These are phyloP conservation scores for Suhomyces taliae DNA, from an alignment of 1,139 yeast species.

Conservation along the genomic window DNA sequence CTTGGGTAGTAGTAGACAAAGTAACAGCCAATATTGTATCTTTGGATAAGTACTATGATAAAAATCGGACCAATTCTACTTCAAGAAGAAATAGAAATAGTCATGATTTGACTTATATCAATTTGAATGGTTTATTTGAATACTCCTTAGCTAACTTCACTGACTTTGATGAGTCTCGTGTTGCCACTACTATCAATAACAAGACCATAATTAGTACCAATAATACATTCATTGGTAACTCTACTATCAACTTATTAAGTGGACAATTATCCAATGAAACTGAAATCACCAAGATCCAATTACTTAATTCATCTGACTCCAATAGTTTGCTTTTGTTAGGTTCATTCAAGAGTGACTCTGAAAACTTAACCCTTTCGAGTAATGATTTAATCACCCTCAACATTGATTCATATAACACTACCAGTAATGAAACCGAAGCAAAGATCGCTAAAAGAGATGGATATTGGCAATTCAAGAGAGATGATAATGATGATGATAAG, in stretches of 20 bases:
- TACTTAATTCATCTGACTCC: slow-evolving; percentile 26
- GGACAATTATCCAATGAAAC: slow-evolving; percentile 45
- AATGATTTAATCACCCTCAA: slow-evolving; percentile 29
- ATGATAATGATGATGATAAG: slow-evolving; percentile 20
- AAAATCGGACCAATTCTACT: slow-evolving; percentile 34
- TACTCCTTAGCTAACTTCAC: slow-evolving; percentile 74
- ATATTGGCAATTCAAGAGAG: slow-evolving; percentile 1
- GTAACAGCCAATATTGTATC: slow-evolving; percentile 56
- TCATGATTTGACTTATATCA: slow-evolving; percentile 28
- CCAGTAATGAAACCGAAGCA: slow-evolving; percentile 31
- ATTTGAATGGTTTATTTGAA: slow-evolving; percentile 77
- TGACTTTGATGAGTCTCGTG: slow-evolving; percentile 33
- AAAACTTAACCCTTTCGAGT: slow-evolving; percentile 30
- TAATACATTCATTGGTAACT: slow-evolving; percentile 58
- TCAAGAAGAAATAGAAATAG: slow-evolving; percentile 10
- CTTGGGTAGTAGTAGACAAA: slow-evolving; percentile 72
- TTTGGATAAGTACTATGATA: slow-evolving; percentile 43
- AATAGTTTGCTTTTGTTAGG: slow-evolving; percentile 46
- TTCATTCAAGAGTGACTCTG: slow-evolving; percentile 41
- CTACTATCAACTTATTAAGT: slow-evolving; percentile 68
- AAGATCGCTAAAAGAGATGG: background rate
- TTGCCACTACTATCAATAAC: slow-evolving; percentile 27
- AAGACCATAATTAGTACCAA: slow-evolving; percentile 29
- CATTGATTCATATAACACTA: slow-evolving; percentile 31
- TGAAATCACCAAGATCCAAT: slow-evolving; percentile 32